Evolutionary conservation across 495 filamentous ascomycete species (phyloP).

Genomic region (Lentithecium fluviatile): DNA sequence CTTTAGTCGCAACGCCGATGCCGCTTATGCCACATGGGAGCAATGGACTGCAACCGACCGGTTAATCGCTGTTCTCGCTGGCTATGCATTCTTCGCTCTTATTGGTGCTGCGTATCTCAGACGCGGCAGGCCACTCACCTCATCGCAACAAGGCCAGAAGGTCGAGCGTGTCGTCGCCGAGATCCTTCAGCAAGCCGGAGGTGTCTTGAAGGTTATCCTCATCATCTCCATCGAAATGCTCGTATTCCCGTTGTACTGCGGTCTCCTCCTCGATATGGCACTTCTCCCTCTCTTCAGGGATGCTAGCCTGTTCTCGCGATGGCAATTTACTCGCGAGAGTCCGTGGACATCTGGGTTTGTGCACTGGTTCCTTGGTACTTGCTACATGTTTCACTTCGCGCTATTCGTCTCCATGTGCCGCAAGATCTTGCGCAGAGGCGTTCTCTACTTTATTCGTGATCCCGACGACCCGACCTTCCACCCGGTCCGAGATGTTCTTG

Average conservation of each 20-base stretch:
- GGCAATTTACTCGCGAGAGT: slow-evolving; percentile 70
- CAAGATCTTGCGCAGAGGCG: slow-evolving; percentile 91
- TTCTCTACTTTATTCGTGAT: slow-evolving; percentile 97
- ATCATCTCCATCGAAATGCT: slow-evolving; percentile 99
- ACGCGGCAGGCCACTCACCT: slow-evolving; percentile 63
- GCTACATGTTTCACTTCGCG: slow-evolving; percentile 99
- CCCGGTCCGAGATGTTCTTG: slow-evolving; percentile 93
- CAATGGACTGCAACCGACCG: slow-evolving; percentile 77
- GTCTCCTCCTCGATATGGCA: slow-evolving; percentile 83
- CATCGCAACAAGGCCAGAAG: slow-evolving; percentile 62
- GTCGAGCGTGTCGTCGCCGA: slow-evolving; percentile 80
- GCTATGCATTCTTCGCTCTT: slow-evolving; percentile 72
- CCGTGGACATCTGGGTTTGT: slow-evolving; percentile 90
- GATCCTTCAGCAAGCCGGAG: slow-evolving; percentile 83
- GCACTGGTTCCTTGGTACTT: slow-evolving; percentile 98
- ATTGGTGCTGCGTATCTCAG: slow-evolving; percentile 76
- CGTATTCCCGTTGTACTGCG: slow-evolving; percentile 92
- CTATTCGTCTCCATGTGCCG: slow-evolving; percentile 98
- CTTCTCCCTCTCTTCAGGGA: slow-evolving; percentile 83
- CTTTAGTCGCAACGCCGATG: slow-evolving; percentile 10
- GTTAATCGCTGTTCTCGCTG: slow-evolving; percentile 73
- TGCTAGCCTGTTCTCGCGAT: slow-evolving; percentile 69
- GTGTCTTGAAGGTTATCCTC: slow-evolving; percentile 94
- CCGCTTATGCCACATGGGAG: slow-evolving; percentile 24
- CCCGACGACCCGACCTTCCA: slow-evolving; percentile 98